Evolutionary conservation across 2,329 filamentous ascomycete genomes (phyloP).

Genomic region (Cordyceps cicadae): DNA sequence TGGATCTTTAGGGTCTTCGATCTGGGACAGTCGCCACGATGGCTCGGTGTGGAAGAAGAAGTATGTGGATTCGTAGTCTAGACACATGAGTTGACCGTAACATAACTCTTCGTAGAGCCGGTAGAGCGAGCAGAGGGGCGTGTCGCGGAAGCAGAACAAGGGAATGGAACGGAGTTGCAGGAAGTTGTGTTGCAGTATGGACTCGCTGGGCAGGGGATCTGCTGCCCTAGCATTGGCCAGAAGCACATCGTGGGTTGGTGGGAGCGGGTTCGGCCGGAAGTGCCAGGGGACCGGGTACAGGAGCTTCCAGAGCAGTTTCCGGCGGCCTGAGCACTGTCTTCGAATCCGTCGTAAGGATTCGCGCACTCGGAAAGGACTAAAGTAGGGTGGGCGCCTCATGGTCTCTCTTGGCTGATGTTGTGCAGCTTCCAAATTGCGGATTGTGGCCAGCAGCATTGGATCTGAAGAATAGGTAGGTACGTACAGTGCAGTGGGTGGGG

Average conservation of each 20-base stretch:
- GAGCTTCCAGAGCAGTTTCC: constrained; percentile 7
- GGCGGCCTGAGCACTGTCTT: background rate
- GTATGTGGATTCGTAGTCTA: background rate
- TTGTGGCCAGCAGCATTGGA: too few relatives aligned
- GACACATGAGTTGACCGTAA: background rate
- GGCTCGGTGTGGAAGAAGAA: background rate
- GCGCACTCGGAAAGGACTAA: background rate
- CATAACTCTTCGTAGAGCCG: background rate
- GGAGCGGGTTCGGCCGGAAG: background rate
- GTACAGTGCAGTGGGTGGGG: too few relatives aligned
- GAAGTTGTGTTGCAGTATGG: background rate
- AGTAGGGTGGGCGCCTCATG: background rate
- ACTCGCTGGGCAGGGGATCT: background rate
- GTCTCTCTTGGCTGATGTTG: background rate
- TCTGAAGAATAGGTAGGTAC: too few relatives aligned
- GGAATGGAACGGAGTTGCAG: background rate
- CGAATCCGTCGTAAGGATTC: background rate
- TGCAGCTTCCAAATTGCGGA: background rate
- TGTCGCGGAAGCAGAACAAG: background rate
- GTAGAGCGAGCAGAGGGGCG: background rate
- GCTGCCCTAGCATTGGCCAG: background rate
- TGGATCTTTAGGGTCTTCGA: background rate
- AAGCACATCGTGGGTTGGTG: background rate
- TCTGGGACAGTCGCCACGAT: background rate
- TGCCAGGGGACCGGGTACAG: constrained; percentile 1